Conservation (phyloP, 352 stramenopile genomes). For the Phytophthora kernoviae region DNA sequence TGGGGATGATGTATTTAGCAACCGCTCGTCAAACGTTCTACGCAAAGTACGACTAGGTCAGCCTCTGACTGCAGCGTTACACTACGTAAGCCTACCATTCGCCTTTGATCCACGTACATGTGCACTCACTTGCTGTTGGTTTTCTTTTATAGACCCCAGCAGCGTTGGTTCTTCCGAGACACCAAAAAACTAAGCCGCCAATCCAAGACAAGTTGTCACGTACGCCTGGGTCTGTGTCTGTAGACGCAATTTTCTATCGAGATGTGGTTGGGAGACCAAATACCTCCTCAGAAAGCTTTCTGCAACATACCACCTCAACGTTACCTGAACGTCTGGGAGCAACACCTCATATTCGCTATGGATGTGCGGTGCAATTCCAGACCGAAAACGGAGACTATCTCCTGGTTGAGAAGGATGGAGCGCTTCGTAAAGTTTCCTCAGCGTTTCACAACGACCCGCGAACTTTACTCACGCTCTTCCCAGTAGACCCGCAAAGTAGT, state of each 20-base stretch:
- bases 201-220: neutral
- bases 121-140: slow-evolving; percentile 2
- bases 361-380: slow-evolving; percentile 41
- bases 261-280: neutral
- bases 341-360: slow-evolving; percentile 34
- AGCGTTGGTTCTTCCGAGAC: neutral
- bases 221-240: neutral
- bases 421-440: slow-evolving; percentile 33
- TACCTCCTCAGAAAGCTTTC: neutral
- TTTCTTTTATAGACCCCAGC: slow-evolving; percentile 8
- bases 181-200: neutral
- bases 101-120: slow-evolving; percentile 2
- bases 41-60: slow-evolving; percentile 69
- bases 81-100: slow-evolving; percentile 12
- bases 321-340: neutral
- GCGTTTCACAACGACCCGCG: slow-evolving; percentile 30
- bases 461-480: slow-evolving; percentile 48
- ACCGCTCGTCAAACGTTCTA: slow-evolving; percentile 55
- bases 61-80: slow-evolving; percentile 47
- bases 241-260: neutral
- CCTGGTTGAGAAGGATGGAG: slow-evolving; percentile 40
- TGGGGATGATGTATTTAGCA: too few relatives aligned
- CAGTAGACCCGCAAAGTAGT: slow-evolving; percentile 25
- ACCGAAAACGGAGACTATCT: slow-evolving; percentile 45
- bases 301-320: neutral